These are phyloP conservation scores for Trichocladium antarcticum DNA, from an alignment of 495 filamentous ascomycete genomes.

Conservation along the genomic window DNA sequence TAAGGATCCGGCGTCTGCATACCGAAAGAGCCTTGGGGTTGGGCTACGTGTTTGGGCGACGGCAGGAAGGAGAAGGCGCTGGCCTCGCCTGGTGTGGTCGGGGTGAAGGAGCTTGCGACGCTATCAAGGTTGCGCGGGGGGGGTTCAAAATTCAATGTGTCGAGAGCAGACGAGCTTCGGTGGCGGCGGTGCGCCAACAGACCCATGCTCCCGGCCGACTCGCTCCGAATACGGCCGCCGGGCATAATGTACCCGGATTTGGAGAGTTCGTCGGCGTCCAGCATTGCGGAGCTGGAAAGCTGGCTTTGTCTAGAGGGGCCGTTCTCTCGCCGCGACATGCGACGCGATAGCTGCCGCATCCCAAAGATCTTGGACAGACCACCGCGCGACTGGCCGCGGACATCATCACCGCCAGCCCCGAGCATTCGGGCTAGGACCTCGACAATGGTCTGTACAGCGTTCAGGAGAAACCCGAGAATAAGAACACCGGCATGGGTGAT, in stretches of 20 bases:
- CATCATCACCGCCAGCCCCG: slow-evolving; percentile 67
- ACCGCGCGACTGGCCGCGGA: slow-evolving; percentile 61
- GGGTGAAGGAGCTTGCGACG: slow-evolving; percentile 48
- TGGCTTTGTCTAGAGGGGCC: slow-evolving; percentile 59
- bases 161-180: slow-evolving; percentile 36
- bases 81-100: slow-evolving; percentile 55
- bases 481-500: slow-evolving; percentile 76
- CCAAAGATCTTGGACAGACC: slow-evolving; percentile 88
- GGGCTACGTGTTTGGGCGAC: slow-evolving; percentile 37
- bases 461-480: slow-evolving; percentile 88
- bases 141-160: slow-evolving; percentile 33
- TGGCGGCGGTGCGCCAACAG: slow-evolving; percentile 45
- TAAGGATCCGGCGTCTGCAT: slow-evolving; percentile 57
- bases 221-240: slow-evolving; percentile 60
- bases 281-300: slow-evolving; percentile 69
- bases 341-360: slow-evolving; percentile 79
- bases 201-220: slow-evolving; percentile 70
- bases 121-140: slow-evolving; percentile 26
- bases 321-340: slow-evolving; percentile 48
- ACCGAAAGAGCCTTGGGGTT: slow-evolving; percentile 32
- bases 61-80: slow-evolving; percentile 60
- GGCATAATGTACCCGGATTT: slow-evolving; percentile 53
- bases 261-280: slow-evolving; percentile 50
- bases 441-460: slow-evolving; percentile 77
- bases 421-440: slow-evolving; percentile 72